Conservation (phyloP, 1,284 basidiomycete species). For the Stygiomarasmius scandens region DNA sequence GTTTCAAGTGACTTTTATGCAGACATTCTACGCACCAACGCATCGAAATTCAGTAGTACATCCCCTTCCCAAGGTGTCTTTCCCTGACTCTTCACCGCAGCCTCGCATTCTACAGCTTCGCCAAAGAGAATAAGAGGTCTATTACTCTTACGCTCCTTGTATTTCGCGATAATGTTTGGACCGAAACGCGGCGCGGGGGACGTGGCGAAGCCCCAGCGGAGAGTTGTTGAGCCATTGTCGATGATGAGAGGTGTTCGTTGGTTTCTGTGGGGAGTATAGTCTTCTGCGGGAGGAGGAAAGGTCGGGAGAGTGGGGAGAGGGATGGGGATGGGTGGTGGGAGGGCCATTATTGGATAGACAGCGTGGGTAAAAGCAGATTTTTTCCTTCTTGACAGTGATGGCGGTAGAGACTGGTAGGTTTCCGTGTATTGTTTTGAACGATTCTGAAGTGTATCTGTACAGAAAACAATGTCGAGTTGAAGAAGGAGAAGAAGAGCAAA, state of each 20-base stretch:
- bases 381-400: not conserved
- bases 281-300: conserved; percentile 30
- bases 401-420: not conserved
- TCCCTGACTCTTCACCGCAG: conserved; percentile 75
- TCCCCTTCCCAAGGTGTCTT: conserved; percentile 90
- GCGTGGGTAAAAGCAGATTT: not conserved
- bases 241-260: conserved; percentile 76
- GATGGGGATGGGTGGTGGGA: not conserved
- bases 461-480: conserved; percentile 12
- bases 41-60: conserved; percentile 86
- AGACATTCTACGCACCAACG: conserved; percentile 67
- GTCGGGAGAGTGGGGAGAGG: conserved; percentile 37
- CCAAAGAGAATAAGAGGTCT: conserved; percentile 84
- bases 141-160: conserved; percentile 86
- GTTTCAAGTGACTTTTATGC: not conserved
- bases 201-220: conserved; percentile 88
- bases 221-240: conserved; percentile 88
- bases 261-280: conserved; percentile 47
- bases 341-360: not conserved
- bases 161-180: conserved; percentile 80
- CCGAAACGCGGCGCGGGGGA: conserved; percentile 54
- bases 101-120: conserved; percentile 82
- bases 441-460: not conserved
- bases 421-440: not conserved
- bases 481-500: conserved; percentile 26